phyloP scores from a whole-genome alignment of 2,329 filamentous ascomycete species.

The Nemania sp. region DNA sequence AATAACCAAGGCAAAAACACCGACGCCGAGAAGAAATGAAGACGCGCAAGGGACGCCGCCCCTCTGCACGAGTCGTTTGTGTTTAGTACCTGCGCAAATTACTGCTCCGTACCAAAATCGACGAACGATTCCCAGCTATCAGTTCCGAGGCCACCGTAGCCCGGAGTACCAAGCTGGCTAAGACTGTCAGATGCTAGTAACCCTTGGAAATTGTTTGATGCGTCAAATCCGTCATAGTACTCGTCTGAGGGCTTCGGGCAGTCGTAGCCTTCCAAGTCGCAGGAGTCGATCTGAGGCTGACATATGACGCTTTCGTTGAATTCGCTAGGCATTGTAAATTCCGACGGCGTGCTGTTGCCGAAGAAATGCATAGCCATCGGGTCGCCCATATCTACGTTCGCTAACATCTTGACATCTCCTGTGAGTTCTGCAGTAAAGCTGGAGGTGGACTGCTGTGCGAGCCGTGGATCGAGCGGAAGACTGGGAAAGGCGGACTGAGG shows the following conservation, averaged over 20 bases:
- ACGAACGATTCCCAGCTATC: constrained; percentile 30
- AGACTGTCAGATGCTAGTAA: constrained; percentile 19
- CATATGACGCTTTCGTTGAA: constrained; percentile 17
- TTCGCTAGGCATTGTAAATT: constrained; percentile 32
- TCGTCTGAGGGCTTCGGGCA: constrained; percentile 4
- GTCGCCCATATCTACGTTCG: constrained; percentile 41
- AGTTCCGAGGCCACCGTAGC: constrained; percentile 12
- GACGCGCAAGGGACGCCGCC: too few relatives aligned
- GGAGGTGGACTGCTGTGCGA: constrained; percentile 40
- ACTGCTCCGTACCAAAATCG: constrained; percentile 40
- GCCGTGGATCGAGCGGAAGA: constrained; percentile 36
- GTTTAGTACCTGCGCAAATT: not conserved
- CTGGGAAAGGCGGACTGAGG: constrained; percentile 34
- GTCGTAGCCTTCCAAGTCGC: not conserved
- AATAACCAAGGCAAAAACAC: not conserved
- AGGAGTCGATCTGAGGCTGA: not conserved
- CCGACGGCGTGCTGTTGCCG: constrained; percentile 29
- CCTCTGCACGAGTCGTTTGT: not conserved
- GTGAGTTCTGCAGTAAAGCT: constrained; percentile 50
- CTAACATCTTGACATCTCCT: constrained; percentile 49
- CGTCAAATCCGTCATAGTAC: constrained; percentile 20
- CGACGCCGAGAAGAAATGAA: not conserved
- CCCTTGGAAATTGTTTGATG: constrained; percentile 19
- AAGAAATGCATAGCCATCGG: constrained; percentile 39
- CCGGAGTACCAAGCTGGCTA: constrained; percentile 32